Evolutionary conservation across 2,329 filamentous ascomycete genomes (phyloP), one percentile per base, ranked within the genome.

Genomic region (Penicillium sp.): DNA sequence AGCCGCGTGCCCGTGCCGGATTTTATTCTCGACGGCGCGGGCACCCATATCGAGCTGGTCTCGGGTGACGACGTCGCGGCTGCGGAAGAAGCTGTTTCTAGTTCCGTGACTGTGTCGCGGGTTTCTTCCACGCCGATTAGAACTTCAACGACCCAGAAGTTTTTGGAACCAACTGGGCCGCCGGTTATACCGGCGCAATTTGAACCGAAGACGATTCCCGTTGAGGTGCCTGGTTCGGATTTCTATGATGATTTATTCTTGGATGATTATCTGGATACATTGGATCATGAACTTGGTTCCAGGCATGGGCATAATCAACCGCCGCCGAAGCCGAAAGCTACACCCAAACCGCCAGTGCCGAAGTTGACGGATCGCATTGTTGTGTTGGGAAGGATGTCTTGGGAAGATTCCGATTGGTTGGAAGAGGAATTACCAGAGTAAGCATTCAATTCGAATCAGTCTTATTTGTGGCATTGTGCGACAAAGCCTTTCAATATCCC

Each of bases 371-470:
- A 75, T 62, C 74, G 74, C 29, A 66, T 72, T 14, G 64, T 78
- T 46, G 68, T 78, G 14, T 66, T 80, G 60, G 78, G 77, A n/a
- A 75, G 71, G 54, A 65, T 76, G 31, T 67, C 71, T 11, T 66
- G 63, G 6, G 78, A 81, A 53, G 69, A 80, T 55, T 75, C 77
- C 4, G 63, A 70, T 45, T 82, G 80, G 80, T 70, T 81, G 6
- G 59, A 66, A 3, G 60, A 72, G 9, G 68, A 78, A 23, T 64
- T 81, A n/a, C 71, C 75, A 1, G 76, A 79, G 74, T 81, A 72
- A 62, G 69, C 62, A 4, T 43, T 35, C 16, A 9, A 23, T 42
- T 11, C 33, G 23, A 42, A 6, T 31, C 19, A 3, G 16, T 5
- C n/a, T 39, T 3, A 8, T 14, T 42, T 42, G 23, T 42, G 39